A percentile compares a stretch with the other conserved stretches of the same genome.
Conservation (phyloP, 164 flowering plant species). For the Brasenia schreberi region DNA sequence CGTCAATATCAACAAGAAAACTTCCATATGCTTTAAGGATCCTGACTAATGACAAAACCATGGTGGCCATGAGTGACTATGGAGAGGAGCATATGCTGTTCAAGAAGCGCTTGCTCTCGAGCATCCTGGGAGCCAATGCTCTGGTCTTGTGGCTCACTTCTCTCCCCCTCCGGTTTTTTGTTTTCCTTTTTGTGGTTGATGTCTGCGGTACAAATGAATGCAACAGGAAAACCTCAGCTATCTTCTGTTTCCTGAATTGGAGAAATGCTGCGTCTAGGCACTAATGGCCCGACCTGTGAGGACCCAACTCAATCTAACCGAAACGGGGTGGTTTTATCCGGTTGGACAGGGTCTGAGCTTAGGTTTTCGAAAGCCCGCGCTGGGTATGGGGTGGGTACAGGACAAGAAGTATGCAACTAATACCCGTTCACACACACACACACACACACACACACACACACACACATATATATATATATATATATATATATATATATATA, state of each 20-base stretch:
- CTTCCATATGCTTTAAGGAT: conserved; percentile 59
- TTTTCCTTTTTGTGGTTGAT: background rate
- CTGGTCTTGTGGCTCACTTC: conserved; percentile 40
- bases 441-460: too few species aligned
- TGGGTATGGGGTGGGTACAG: too few species aligned
- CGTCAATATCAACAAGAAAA: conserved; percentile 81
- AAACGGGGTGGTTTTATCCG: too few species aligned
- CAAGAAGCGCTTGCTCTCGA: conserved; percentile 41
- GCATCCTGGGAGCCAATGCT: conserved; percentile 63
- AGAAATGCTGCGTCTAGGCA: background rate
- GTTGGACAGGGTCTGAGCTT: too few species aligned
- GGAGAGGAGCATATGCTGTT: conserved; percentile 61
- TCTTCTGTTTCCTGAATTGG: background rate
- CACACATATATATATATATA: too few species aligned
- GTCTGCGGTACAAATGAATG: background rate
- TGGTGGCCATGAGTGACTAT: conserved; percentile 95
- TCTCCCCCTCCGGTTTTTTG: background rate
- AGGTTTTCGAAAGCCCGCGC: too few species aligned
- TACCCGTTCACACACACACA: too few species aligned
- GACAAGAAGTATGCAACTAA: too few species aligned
- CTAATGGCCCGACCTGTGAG: too few species aligned
- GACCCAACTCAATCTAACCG: too few species aligned
- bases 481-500: too few species aligned
- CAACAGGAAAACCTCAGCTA: background rate
- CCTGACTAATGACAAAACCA: conserved; percentile 52